A percentile compares a stretch with the other conserved stretches of the same genome.
These are phyloP conservation scores for Acanthamoeba triangularis DNA, from an alignment of 208 protist species.

Conservation along the genomic window DNA sequence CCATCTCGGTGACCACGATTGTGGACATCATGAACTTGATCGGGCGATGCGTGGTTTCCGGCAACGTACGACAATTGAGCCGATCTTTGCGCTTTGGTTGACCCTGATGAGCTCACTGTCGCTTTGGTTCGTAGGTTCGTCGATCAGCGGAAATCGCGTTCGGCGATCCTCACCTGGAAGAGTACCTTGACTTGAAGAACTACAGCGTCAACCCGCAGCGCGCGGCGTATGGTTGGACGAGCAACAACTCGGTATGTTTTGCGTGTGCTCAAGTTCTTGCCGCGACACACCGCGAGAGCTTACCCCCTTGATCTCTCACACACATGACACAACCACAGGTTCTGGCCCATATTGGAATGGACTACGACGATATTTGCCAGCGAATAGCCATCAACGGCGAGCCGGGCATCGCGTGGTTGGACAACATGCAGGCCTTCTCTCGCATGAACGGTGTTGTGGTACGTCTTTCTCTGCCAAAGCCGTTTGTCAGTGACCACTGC, in stretches of 20 bases:
- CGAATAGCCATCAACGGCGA: conserved; percentile 91
- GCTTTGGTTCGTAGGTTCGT: conserved; percentile 76
- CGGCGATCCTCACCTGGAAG: conserved; percentile 85
- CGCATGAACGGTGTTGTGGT: conserved; percentile 88
- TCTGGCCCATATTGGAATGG: conserved; percentile 91
- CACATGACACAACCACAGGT: conserved; percentile 56
- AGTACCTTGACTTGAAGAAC: conserved; percentile 93
- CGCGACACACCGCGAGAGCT: too few species aligned
- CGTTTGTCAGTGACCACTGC: too few species aligned
- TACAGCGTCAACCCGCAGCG: conserved; percentile 91
- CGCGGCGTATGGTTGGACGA: conserved; percentile 90
- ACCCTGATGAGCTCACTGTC: too few species aligned
- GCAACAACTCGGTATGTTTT: conserved; percentile 90
- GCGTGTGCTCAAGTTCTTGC: too few species aligned
- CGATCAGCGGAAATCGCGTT: conserved; percentile 93
- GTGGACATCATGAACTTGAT: conserved; percentile 95
- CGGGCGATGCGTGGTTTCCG: conserved; percentile 92
- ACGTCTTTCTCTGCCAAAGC: not conserved
- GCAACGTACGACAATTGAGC: conserved; percentile 83
- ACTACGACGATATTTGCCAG: conserved; percentile 87
- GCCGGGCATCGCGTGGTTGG: conserved; percentile 92
- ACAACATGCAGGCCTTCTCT: conserved; percentile 92
- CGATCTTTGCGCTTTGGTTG: not conserved
- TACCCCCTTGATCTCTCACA: not conserved
- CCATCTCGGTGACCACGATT: conserved; percentile 88